Base-by-base conservation (phyloP, 306 rosid species). In the Prunus salicina region DNA sequence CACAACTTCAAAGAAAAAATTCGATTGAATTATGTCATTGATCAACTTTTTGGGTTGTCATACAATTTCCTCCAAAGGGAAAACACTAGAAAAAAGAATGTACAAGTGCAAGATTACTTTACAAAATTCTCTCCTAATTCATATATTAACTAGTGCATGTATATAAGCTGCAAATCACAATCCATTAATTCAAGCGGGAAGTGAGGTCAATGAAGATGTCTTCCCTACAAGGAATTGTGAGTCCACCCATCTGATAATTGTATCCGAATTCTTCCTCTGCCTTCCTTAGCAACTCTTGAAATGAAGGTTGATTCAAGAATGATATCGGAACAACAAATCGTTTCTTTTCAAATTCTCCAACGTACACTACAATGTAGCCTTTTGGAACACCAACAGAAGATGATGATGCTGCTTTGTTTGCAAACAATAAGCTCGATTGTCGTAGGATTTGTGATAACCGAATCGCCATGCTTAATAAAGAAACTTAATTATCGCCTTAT, bases 291-390 rank as follows among this genome's bases (percentile, higher is more conserved):
- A 80, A 19, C 58, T 73, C 83, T 49, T 73, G 79, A 63, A 87
- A 78, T 49, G 78, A 71, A 60, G 89, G 87, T 30, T 84, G 76
- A 27, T 71, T 82, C 71, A 80, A 16, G 32, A 80, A 52, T 0
- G 79, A 66, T 28, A 80, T 46, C 2, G 93, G 91, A 56, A 91
- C 79, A 10, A 85, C 66, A 20, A 67, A 85, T 81, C 92, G 41
- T 82, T 83, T 83, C 67, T 60, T 83, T 67, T 73, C 62, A 60
- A 60, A 19, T 30, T 87, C 88, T 47, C 91, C 91, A 12, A 87
- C 90, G 14, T 87, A 88, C 30, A 88, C 84, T 3, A 86, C 89
- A n/a, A 91, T 51, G 78, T 80, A 61, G 30, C 89, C 91, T 78
- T 82, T 82, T 2, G 90, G 90, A 64, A 89, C 84, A 53, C 81